Evolutionary conservation across 176 grass and related monocot species (phyloP), one percentile per base, ranked within the genome.

Genomic region (Triticum timopheevii): DNA sequence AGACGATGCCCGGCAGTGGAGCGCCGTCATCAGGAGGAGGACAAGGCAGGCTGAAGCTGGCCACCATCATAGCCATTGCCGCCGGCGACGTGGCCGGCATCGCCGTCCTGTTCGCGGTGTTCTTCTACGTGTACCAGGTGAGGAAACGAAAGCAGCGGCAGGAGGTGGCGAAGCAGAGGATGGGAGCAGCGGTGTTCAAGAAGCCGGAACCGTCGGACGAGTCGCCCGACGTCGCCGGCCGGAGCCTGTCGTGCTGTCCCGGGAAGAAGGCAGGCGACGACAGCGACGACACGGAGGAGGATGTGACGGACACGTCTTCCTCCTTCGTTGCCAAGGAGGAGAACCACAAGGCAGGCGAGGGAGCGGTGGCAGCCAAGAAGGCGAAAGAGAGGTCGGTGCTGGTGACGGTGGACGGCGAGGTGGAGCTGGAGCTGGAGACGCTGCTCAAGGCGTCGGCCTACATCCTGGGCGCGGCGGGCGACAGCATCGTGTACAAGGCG

Each of bases 401-500:
- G 13, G 93, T 98, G 54, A 94, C 92, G n/a, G 88, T 98, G 82
- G 93, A 96, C 63, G 79, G 90, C 42, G 88, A 80, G 19, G 62
- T 42, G 20, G 91, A 91, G 56, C 86, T 98, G 76, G 93, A 96
- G 87, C 74, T 95, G 65, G 96, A 98, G 88, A 91, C 86, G 44
- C 81, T 98, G 45, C 83, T 98, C 17, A 98, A 98, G 84, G 96
- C 93, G 1, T 94, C 93, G 23, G 96, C 96, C 22, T 98, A 95
- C 69, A 92, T 98, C 59, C 87, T 98, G 1, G 90, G 96, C 0
- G 86, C 92, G 6, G 88, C 79, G 17, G 96, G 79, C 64, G 61
- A 71, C n/a, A 95, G 90, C 83, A 95, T 98, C 61, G 93, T 98
- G 47, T 98, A 98, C 92, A 98, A 91, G 86, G 93, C 93, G 1